Conservation (phyloP, 202 grass and related monocot genomes). For the Cymbopogon flexuosus region DNA sequence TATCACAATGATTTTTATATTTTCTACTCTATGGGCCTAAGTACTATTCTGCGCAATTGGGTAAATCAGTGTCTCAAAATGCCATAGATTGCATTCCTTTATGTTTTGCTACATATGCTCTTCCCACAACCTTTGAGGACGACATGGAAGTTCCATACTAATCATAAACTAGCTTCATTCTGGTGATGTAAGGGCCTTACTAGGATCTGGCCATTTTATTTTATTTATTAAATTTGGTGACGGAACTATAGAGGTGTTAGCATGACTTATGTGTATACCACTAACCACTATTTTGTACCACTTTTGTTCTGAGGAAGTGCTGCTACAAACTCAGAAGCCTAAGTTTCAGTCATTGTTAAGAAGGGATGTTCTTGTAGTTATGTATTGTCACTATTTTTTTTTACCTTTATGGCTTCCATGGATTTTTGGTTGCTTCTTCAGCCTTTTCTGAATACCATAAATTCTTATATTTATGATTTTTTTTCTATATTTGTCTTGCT, state of each 20-base stretch:
- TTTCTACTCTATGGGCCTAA: not conserved
- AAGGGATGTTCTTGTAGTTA: not conserved
- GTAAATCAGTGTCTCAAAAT: not conserved
- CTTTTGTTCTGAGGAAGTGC: not conserved
- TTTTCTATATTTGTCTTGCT: not conserved
- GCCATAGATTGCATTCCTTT: not conserved
- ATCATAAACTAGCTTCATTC: not conserved
- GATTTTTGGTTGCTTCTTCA: not conserved
- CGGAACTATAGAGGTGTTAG: not conserved
- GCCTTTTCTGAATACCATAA: not conserved
- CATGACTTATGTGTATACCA: not conserved
- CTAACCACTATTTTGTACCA: not conserved
- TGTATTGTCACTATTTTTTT: not conserved
- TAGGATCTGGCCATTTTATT: not conserved
- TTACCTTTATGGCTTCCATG: not conserved
- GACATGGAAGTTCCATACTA: not conserved
- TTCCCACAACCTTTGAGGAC: not conserved
- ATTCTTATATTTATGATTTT: not conserved
- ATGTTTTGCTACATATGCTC: not conserved
- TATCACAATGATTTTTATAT: not conserved
- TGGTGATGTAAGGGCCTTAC: not conserved
- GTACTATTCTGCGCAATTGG: not conserved
- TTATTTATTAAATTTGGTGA: not conserved
- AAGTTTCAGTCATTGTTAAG: constrained; percentile 7
- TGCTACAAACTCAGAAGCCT: not conserved